Percentiles rank a stretch among this genome's conserved stretches.
phyloP scores from a whole-genome alignment of 371 early-diverging fungal species.

The Vairimorpha apis region DNA sequence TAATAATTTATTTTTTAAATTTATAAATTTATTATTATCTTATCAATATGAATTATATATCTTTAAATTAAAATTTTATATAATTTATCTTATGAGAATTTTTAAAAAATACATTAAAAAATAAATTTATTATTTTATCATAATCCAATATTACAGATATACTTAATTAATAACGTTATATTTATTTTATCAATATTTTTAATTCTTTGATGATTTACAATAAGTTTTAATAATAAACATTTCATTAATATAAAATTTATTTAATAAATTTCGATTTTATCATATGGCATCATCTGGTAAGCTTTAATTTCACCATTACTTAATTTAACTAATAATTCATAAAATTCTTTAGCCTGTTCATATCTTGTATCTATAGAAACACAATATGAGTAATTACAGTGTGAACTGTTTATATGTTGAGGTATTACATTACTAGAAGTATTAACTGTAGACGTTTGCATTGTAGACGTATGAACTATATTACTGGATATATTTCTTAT shows the following conservation, averaged over 20 bases:
- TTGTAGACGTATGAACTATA: too few species aligned
- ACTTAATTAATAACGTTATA: background rate
- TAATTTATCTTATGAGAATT: background rate
- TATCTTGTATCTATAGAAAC: background rate
- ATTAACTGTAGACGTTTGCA: too few species aligned
- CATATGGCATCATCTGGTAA: background rate
- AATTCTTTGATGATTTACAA: too few species aligned
- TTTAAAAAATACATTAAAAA: background rate
- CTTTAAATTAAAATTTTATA: too few species aligned
- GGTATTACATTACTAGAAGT: background rate
- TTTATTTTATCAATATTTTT: background rate
- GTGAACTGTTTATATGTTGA: background rate
- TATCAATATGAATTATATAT: too few species aligned
- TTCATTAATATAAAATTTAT: background rate
- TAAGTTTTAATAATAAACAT: too few species aligned
- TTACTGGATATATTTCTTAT: too few species aligned
- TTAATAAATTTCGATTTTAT: background rate
- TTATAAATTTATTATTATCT: too few species aligned
- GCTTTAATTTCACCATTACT: background rate
- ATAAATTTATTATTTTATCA: background rate
- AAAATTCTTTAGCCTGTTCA: background rate
- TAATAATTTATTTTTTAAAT: too few species aligned
- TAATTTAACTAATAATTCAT: background rate
- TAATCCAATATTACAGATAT: background rate
- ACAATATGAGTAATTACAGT: background rate